Evolutionary conservation across 495 filamentous ascomycete genomes (phyloP).

Genomic region (Hypoxylon lenormandii): DNA sequence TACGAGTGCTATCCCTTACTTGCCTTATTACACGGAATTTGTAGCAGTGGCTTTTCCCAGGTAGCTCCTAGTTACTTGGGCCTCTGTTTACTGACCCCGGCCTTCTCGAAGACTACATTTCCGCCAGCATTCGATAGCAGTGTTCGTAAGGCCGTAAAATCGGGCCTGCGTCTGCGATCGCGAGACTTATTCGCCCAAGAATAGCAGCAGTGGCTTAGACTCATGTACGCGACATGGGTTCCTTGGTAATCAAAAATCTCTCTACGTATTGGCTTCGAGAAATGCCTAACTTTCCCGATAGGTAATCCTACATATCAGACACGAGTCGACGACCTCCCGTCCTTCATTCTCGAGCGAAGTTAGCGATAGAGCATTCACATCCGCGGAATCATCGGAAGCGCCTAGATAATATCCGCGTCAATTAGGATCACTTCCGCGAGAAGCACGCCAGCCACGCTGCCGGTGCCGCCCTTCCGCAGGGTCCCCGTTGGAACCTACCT

Average conservation of each 20-base stretch:
- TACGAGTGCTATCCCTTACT: constrained; percentile 26
- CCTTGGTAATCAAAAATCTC: constrained; percentile 25
- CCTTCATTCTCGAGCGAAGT: constrained; percentile 31
- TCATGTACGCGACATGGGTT: constrained; percentile 16
- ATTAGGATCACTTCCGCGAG: constrained; percentile 42
- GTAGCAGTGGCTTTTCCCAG: not conserved
- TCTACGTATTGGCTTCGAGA: constrained; percentile 21
- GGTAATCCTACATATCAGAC: constrained; percentile 22
- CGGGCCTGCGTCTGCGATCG: constrained; percentile 4
- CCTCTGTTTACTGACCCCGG: constrained; percentile 8
- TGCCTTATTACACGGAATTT: constrained; percentile 10
- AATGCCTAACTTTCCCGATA: constrained; percentile 31
- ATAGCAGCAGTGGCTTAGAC: constrained; percentile 20
- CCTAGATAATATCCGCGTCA: constrained; percentile 21
- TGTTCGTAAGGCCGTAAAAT: constrained; percentile 31
- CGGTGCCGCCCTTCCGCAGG: constrained; percentile 40
- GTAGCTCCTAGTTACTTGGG: not conserved
- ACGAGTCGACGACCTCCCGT: constrained; percentile 14
- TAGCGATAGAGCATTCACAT: constrained; percentile 7
- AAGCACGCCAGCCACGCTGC: constrained; percentile 25
- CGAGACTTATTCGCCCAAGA: constrained; percentile 20
- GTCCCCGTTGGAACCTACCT: constrained; percentile 28
- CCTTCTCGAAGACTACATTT: constrained; percentile 7
- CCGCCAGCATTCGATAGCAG: constrained; percentile 15
- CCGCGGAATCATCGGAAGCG: constrained; percentile 38